Base-by-base conservation (phyloP, 2,329 filamentous ascomycete species). In the Exophiala bonariae region DNA sequence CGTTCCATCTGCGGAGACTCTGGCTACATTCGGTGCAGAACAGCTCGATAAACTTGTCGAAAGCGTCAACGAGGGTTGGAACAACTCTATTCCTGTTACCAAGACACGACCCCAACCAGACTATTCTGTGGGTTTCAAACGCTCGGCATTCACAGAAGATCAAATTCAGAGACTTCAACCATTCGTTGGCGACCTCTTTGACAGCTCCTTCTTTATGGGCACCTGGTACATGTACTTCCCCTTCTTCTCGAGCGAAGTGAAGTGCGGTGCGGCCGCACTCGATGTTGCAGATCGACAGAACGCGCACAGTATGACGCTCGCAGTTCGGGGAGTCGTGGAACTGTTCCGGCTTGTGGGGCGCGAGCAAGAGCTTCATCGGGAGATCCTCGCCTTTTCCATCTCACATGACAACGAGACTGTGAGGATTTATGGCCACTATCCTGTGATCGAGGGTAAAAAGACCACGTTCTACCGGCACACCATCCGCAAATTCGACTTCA, bases 211-310 rank as follows among this genome's bases (percentile, higher is more conserved):
- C 51, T 74, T 77, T 43, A 71, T 73, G 63, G 68, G 57, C 7
- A 78, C 70, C 9, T 71, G 65, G 43, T 60, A 68, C 4, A 75
- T 77, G 63, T 73, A 70, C 61, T 76, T 79, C 52, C 73, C 73
- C 2, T 79, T 77, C 52, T 61, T 79, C 0, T 69, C 69, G 0
- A 74, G 67, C 57, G 71, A 79, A 56, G 72, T 76, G 1, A 76
- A 76, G 58, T 74, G 67, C 49, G 66, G 71, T 34, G 57, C 60
- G 20, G 61, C 52, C 19, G 62, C 56, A 1, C 68, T 56, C 50
- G 59, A 64, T 26, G 52, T 60, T 33, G 59, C 64, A n/a, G 56
- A 63, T 47, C 54, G 59, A 49, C 63, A 60, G 37, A 61, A 61
- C 33, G 59, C 56, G 11, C 55, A 63, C 40, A 62, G 60, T 44